Evolutionary conservation across 148 eudicot species (phyloP), one percentile per base, ranked within the genome.

Genomic region (Vaccinium vitisidaea): DNA sequence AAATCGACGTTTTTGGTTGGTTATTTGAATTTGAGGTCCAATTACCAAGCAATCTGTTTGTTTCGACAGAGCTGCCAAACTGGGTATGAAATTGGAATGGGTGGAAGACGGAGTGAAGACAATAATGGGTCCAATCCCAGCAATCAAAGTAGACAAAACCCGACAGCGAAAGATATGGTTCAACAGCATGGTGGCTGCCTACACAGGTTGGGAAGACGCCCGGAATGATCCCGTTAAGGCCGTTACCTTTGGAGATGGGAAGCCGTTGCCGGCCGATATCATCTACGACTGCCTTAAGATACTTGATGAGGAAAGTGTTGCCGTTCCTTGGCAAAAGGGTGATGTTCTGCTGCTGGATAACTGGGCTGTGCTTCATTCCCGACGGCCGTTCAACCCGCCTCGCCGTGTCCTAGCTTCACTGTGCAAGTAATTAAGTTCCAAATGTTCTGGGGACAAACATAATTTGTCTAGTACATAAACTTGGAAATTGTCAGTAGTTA

Each of bases 31-130:
- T 50, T 50, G 53, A 50, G 11, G 58, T 55, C 18, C 58, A 55
- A 55, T 55, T 55, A 55, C 58, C 19, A 3, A 55, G 18, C 15
- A 55, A 54, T 55, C 58, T 43, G 4, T 14, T 55, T 55, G 58
- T 69, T 30, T 69, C 39, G 30, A 49, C 88, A 96, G 99, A 94
- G 99, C 97, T 39, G 91, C 90, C 21, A 93, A 94, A 89, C 84
- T 92, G 81, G 96, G 95, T 55, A 92, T 88, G 94, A 96, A 92
- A 90, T 84, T 94, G 84, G 98, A 96, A 80, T 96, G 99, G 97
- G 80, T 87, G 50, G 93, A 92, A 82, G 90, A 94, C 59, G 93
- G 94, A 59, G 95, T 92, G 49, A 96, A 92, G 79, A 92, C 94
- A 3, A 69, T 94, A 52, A 93, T 92, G 94, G 98, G 99, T 46